phyloP scores from a whole-genome alignment of 257 asterid genomes.

The Ajuga chamaepitys region DNA sequence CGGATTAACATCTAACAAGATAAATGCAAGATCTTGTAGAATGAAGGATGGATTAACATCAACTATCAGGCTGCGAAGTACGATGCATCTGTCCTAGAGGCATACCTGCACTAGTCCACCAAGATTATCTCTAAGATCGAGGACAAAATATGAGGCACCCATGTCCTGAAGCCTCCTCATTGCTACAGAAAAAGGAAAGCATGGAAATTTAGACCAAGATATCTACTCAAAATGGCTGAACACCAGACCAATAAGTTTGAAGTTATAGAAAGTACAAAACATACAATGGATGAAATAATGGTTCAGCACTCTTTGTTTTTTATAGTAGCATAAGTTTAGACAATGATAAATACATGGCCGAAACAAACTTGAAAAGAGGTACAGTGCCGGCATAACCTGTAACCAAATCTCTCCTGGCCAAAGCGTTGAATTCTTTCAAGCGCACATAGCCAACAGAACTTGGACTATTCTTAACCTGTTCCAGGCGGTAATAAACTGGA shows the following conservation, averaged over 20 bases:
- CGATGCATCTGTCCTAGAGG: slow-evolving; percentile 8
- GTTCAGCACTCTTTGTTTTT: neutral
- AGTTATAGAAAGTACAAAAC: too few relatives aligned
- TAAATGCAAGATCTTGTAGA: neutral
- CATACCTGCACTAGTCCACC: slow-evolving; percentile 98
- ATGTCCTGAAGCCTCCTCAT: slow-evolving; percentile 75
- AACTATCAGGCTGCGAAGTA: neutral
- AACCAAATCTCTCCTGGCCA: slow-evolving; percentile 91
- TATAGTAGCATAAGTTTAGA: neutral
- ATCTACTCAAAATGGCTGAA: neutral
- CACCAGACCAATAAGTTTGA: neutral
- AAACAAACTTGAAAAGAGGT: neutral
- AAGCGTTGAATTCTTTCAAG: slow-evolving; percentile 94
- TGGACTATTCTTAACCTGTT: slow-evolving; percentile 54
- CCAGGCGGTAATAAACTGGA: slow-evolving; percentile 86
- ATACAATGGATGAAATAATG: slow-evolving; percentile 8
- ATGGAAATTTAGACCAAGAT: slow-evolving; percentile 2
- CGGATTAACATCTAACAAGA: neutral
- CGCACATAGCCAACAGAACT: slow-evolving; percentile 84
- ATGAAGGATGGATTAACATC: slow-evolving; percentile 3
- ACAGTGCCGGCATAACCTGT: slow-evolving; percentile 40
- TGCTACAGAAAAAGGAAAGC: slow-evolving; percentile 41
- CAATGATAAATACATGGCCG: neutral
- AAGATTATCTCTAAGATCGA: slow-evolving; percentile 96
- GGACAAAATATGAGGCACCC: slow-evolving; percentile 88